Base-by-base conservation (phyloP, 2,329 filamentous ascomycete species). In the Fonsecaea erecta region DNA sequence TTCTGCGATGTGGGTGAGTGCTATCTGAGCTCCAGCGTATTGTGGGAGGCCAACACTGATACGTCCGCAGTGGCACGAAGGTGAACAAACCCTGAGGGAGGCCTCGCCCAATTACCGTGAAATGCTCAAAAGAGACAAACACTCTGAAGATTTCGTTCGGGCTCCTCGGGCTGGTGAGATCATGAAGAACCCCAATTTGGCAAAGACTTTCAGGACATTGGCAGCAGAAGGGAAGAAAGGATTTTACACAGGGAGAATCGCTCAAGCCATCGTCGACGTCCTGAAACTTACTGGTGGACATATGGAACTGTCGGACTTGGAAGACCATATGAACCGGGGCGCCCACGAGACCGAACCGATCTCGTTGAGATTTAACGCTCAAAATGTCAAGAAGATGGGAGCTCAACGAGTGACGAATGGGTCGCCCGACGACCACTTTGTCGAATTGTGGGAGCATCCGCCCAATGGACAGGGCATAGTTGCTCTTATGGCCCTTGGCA, bases 401-500 rank as follows among this genome's bases (percentile, higher is more conserved):
- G 57, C 77, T 81, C 12, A 87, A 88, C 57, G 67, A 60, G 46
- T 66, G 62, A 65, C 64, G 7, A 66, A 69, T 60, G 66, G 67
- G n/a, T 60, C 46, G 11, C 60, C 66, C 14, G 65, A 66, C 4
- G 61, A 63, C 3, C 65, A 71, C 53, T 66, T 68, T 9, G 84
- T 97, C 48, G 88, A 96, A 74, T 81, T 99, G 0, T 98, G 94
- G 94, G 95, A 99, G 75, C 94, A 98, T 75, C 93, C 94, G 37
- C 95, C 95, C 8, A 98, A 98, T 73, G 93, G 95, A 0, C 95
- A 98, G 78, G 95, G 95, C 1, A 93, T 98, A 69, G 91, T 98
- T 1, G 95, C 95, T 0, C 81, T 98, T 34, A 97, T 98, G 89
- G 91, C 95, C 0, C 82, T 99, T 0, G 95, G 95, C 1, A 96